Conservation (phyloP, 1,284 basidiomycete species). For the Leucoagaricus sp. region DNA sequence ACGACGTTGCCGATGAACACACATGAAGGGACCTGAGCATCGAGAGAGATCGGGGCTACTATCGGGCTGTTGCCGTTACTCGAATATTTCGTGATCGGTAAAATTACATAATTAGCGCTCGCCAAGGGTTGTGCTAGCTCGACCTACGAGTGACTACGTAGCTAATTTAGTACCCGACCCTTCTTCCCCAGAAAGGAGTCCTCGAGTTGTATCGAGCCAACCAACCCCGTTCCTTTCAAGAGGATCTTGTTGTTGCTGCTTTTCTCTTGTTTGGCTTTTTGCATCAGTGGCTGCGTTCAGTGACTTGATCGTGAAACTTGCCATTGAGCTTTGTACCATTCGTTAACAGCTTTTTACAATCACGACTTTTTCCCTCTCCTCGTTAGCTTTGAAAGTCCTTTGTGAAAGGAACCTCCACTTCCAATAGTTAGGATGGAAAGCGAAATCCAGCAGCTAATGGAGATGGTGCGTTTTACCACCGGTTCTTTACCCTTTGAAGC, state of each 20-base stretch:
- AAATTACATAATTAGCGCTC: conserved; percentile 10
- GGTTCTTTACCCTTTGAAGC: not conserved
- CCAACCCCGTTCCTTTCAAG: not conserved
- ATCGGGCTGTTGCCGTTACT: no score
- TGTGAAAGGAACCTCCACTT: not conserved
- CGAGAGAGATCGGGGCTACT: no score
- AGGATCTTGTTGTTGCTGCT: conserved; percentile 1
- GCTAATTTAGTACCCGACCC: conserved; percentile 5
- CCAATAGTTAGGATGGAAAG: conserved; percentile 15
- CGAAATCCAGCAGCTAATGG: conserved; percentile 16
- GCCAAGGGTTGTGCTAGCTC: no score
- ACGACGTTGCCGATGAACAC: no score
- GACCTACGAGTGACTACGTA: no score
- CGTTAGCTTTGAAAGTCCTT: not conserved
- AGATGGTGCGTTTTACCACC: conserved; percentile 14
- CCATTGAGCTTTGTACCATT: not conserved
- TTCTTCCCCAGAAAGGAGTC: not conserved
- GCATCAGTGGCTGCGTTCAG: not conserved
- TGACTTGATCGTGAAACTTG: not conserved
- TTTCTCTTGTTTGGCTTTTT: conserved; percentile 7
- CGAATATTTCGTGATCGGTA: not conserved
- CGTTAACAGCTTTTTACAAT: not conserved
- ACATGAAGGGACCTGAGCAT: no score
- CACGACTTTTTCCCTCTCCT: not conserved
- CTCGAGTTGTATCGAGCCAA: not conserved